phyloP scores from a whole-genome alignment of 2,329 filamentous ascomycete genomes.

The Cryphonectria nitschkei region DNA sequence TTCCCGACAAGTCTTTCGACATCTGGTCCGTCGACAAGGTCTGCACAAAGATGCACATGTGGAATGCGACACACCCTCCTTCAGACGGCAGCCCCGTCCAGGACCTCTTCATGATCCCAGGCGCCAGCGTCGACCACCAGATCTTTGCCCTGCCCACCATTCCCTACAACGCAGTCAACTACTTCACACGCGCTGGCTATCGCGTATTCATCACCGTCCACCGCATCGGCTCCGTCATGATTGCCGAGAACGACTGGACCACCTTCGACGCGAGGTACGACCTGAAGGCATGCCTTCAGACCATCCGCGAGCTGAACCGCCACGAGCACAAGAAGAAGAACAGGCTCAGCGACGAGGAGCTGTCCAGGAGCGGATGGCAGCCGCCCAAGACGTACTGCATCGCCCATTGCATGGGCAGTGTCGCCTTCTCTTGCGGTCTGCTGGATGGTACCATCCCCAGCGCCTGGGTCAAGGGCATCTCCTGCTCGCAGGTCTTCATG shows the following conservation, averaged over 20 bases:
- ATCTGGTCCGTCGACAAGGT: conserved; percentile 58
- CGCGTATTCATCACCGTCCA: conserved; percentile 61
- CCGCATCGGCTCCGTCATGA: conserved; percentile 58
- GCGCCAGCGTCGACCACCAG: conserved; percentile 65
- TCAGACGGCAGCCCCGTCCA: conserved; percentile 41
- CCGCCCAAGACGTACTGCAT: conserved; percentile 57
- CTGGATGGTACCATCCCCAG: conserved; percentile 63
- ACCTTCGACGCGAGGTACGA: conserved; percentile 64
- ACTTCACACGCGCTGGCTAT: conserved; percentile 64
- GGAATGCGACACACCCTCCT: conserved; percentile 52
- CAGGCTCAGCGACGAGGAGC: neutral
- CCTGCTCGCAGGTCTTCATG: conserved; percentile 65
- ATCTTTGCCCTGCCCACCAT: conserved; percentile 67
- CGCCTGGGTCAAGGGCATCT: conserved; percentile 61
- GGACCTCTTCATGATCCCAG: conserved; percentile 65
- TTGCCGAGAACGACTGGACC: conserved; percentile 57
- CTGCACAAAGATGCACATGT: conserved; percentile 57
- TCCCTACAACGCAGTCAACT: conserved; percentile 65
- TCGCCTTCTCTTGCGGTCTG: conserved; percentile 61
- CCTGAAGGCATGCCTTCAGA: conserved; percentile 57
- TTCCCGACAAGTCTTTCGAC: conserved; percentile 44
- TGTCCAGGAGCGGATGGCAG: neutral
- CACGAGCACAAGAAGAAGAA: conserved; percentile 32
- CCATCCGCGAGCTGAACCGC: conserved; percentile 49
- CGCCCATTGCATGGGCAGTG: conserved; percentile 66